These are phyloP conservation scores for Carnegiea gigantea DNA, from an alignment of 179 eudicot species.

Conservation along the genomic window DNA sequence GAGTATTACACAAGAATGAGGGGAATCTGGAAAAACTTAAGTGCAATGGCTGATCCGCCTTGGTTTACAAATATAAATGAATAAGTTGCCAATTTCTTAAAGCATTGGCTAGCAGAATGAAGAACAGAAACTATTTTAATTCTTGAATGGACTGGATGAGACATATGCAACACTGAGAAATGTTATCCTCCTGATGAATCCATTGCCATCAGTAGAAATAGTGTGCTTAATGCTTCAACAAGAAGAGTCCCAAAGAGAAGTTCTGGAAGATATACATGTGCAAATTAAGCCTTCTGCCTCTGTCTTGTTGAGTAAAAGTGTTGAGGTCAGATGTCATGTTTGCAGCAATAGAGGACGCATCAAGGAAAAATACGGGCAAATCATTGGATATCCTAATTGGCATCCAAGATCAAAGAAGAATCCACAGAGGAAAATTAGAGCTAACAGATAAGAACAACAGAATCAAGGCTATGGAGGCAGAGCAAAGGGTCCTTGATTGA, in stretches of 20 bases:
- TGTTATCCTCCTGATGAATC: neutral
- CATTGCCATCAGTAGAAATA: neutral
- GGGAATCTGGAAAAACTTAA: no score
- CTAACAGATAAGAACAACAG: neutral
- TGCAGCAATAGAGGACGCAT: neutral
- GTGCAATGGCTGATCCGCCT: neutral
- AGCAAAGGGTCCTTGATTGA: neutral
- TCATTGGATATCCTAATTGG: neutral
- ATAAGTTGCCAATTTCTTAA: neutral
- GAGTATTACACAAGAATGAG: neutral
- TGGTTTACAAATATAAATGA: neutral
- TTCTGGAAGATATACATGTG: neutral
- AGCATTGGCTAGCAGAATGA: neutral
- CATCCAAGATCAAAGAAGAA: neutral
- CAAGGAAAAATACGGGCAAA: neutral
- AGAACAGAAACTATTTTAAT: neutral
- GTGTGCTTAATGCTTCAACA: neutral
- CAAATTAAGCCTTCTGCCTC: neutral
- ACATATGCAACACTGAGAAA: neutral
- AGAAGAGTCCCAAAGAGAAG: neutral
- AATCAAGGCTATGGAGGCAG: no score
- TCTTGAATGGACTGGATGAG: neutral
- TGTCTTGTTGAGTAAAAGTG: neutral
- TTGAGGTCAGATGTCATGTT: neutral
- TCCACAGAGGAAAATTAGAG: neutral